A percentile compares a stretch with the other conserved stretches of the same genome.
Conservation (phyloP, 1,284 basidiomycete species). For the Ceratobasidium theobromae region DNA sequence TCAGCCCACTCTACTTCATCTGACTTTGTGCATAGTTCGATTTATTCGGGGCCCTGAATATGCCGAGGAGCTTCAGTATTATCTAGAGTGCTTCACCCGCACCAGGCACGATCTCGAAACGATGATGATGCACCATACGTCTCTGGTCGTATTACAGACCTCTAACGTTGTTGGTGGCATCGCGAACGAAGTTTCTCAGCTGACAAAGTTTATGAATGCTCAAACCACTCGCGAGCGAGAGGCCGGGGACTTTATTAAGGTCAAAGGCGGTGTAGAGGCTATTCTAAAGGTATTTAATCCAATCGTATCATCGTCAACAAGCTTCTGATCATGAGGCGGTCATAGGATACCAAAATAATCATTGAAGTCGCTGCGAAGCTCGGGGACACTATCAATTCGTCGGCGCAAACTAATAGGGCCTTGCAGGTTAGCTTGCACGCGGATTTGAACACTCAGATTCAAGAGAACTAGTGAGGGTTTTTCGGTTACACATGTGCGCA, state of each 20-base stretch:
- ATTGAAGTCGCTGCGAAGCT: slow-evolving; percentile 12
- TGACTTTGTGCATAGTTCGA: not conserved
- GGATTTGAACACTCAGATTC: slow-evolving; percentile 7
- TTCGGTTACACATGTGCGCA: not conserved
- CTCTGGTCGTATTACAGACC: slow-evolving; percentile 6
- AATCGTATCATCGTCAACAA: not conserved
- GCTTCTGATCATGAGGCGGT: not conserved
- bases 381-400: slow-evolving; percentile 7
- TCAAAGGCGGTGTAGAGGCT: slow-evolving; percentile 14
- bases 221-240: slow-evolving; percentile 22
- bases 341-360: slow-evolving; percentile 3
- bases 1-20: not conserved
- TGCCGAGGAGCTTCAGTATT: not conserved
- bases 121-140: slow-evolving; percentile 3
- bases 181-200: not conserved
- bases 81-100: not conserved
- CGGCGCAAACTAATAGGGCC: slow-evolving; percentile 3
- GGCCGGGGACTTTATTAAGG: not conserved
- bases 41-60: slow-evolving; percentile 1
- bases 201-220: slow-evolving; percentile 18
- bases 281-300: slow-evolving; percentile 1
- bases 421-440: slow-evolving; percentile 14
- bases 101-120: slow-evolving; percentile 16
- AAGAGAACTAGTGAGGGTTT: slow-evolving; percentile 25
- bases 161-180: slow-evolving; percentile 4